Base-by-base conservation (phyloP, 805 yeast species). In the Saccharomyces eubayanus region DNA sequence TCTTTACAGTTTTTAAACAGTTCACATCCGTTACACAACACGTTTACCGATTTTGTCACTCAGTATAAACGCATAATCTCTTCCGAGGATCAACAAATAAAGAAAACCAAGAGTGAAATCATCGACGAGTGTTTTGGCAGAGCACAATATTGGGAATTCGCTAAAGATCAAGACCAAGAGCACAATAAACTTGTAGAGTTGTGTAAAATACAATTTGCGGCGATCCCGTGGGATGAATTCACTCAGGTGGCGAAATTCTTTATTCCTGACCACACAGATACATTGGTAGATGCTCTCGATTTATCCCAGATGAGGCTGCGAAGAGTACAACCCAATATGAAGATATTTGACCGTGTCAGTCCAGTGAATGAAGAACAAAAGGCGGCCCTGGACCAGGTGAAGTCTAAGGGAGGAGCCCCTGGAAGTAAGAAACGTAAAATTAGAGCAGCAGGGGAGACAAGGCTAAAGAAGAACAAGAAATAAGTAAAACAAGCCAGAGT, bases 141-240 rank as follows among this genome's bases (percentile, higher is more conserved):
- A 51, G 92, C 95, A 0, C 80, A 78, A 56, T 79, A 74, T 62
- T 70, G 67, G 28, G 74, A 72, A 14, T 63, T 66, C 24, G 55
- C 70, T 30, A 73, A 72, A 21, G 72, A 68, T 21, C 58, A 76
- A 51, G 64, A 63, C 5, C 67, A 72, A 48, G 73, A 73, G 51
- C 71, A 71, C 6, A 65, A 65, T 40, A 60, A 65, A 55, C 59
- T 59, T 55, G 67, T 75, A 60, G 69, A 71, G 55, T 57, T 66
- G 52, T 50, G 68, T 64, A 76, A 76, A 54, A 59, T 81, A 5
- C 83, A 79, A 46, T 88, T 77, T 69, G 89, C 91, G 0, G 79
- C 86, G 9, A 83, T 89, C 24, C 90, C 91, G 69, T 92, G 99
- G 99, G 83, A 84, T 53, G 88, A 87, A 57, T 92, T 91, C 64